Base-by-base conservation (phyloP, 179 eudicot genomes). In the Sideroxylon spinosum region DNA sequence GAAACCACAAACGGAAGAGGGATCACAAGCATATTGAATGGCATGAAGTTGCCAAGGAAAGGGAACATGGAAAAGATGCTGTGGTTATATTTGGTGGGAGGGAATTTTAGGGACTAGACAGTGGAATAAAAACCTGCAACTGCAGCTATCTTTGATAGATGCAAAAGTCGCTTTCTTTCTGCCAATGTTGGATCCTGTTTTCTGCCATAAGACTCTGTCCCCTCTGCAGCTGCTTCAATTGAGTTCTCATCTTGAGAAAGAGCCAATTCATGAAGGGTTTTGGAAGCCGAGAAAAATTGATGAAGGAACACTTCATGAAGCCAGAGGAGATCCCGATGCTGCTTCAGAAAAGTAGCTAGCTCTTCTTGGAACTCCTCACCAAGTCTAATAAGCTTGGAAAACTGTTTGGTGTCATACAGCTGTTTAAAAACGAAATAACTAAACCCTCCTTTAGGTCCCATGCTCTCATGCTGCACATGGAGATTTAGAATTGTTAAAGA, bases 381-480 rank as follows among this genome's bases (percentile, higher is more conserved):
- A 44, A 95, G 88, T 83, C 95, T 88, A 81, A 95, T 63, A 74
- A 95, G 98, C 84, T 90, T 90, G 16, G 97, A 89, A 67, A 81
- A 87, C 74, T 89, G 90, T 76, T 80, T 86, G 74, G 83, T 82
- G 81, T 84, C 86, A 78, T 93, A 86, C 73, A 95, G 79, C 82
- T 93, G 93, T 81, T 91, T 79, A 76, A 95, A 93, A 48, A 93
- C 99, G 79, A 86, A 95, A 87, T 89, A 80, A 79, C 97, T 91
- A 78, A 91, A 95, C 65, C 99, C 99, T 73, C 97, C 97, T 86
- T 84, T 95, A 37, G 98, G 93, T 77, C 99, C 99, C 91, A 90
- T 85, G 86, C 98, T 89, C 82, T 93, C 91, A 80, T 83, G 87
- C 99, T 95, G 92, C 87, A 81, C 28, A 74, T 0, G 32, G 37